These are phyloP conservation scores for Sechiopsis laciniata DNA, from an alignment of 306 rosid species.

Conservation along the genomic window DNA sequence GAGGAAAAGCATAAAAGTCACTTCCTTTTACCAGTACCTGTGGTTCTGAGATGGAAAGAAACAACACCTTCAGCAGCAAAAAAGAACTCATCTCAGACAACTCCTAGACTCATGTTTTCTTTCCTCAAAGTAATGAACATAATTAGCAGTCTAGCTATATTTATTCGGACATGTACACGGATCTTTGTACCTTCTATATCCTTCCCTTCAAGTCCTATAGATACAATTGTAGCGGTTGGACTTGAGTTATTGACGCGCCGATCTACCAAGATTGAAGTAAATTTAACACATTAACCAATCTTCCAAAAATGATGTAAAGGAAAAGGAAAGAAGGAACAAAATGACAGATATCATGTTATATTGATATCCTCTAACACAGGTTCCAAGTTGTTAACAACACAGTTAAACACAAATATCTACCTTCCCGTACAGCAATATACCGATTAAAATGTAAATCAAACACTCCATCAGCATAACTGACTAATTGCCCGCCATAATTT, in stretches of 20 bases:
- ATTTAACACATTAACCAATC: neutral
- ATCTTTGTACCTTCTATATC: slow-evolving; percentile 43
- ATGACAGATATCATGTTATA: neutral
- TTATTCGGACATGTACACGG: neutral
- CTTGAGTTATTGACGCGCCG: slow-evolving; percentile 47
- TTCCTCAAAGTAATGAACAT: neutral
- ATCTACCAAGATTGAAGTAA: slow-evolving; percentile 38
- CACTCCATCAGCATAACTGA: slow-evolving; percentile 77
- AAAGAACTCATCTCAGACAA: neutral
- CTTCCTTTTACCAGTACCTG: slow-evolving; percentile 57
- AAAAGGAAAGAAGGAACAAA: neutral
- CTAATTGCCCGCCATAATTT: slow-evolving; percentile 55
- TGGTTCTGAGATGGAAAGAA: slow-evolving; percentile 43
- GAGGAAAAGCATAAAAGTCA: slow-evolving; percentile 86
- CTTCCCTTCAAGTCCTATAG: slow-evolving; percentile 36
- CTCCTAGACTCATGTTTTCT: neutral
- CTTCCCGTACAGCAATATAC: slow-evolving; percentile 70
- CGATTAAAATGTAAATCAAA: slow-evolving; percentile 65
- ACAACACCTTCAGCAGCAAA: slow-evolving; percentile 13
- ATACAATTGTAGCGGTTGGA: slow-evolving; percentile 51
- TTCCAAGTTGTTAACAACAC: neutral
- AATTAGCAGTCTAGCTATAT: neutral
- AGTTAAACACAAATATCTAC: slow-evolving; percentile 24
- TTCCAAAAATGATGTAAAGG: neutral
- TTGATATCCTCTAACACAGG: neutral